Percentiles rank a stretch among this genome's conserved stretches.
These are phyloP conservation scores for Aspergillus nanangensis DNA, from an alignment of 495 filamentous ascomycete genomes.

Conservation along the genomic window DNA sequence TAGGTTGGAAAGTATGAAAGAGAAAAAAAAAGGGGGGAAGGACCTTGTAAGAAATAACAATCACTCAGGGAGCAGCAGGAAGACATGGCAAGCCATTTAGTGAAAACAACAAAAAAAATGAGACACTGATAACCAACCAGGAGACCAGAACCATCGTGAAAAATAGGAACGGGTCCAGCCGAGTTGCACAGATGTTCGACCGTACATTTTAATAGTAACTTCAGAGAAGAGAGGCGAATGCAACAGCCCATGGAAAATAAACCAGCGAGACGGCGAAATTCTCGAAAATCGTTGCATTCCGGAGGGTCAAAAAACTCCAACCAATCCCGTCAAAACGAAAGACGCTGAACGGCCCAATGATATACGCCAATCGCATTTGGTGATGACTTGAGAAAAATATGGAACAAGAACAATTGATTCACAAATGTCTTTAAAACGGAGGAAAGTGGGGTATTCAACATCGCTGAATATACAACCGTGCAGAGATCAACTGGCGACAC, in stretches of 20 bases:
- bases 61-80: background rate
- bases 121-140: background rate
- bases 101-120: background rate
- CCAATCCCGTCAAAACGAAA: conserved; percentile 29
- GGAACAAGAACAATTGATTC: background rate
- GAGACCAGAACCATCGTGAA: background rate
- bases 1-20: conserved; percentile 2
- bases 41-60: background rate
- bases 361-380: conserved; percentile 12
- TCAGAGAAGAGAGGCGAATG: conserved; percentile 1
- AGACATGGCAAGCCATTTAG: background rate
- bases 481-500: conserved; percentile 35
- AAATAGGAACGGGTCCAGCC: background rate
- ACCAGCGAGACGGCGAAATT: conserved; percentile 17
- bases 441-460: conserved; percentile 13
- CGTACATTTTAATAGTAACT: conserved; percentile 1
- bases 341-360: conserved; percentile 29
- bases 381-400: conserved; percentile 13
- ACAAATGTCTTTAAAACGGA: conserved; percentile 12
- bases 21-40: conserved; percentile 9
- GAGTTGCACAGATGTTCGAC: background rate
- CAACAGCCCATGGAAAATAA: conserved; percentile 2
- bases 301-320: conserved; percentile 28
- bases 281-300: conserved; percentile 21
- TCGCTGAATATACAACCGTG: conserved; percentile 6